Evolutionary conservation across 1,284 basidiomycete genomes (phyloP), one percentile per base, ranked within the genome.

Genomic region (Coriolopsis trogii): DNA sequence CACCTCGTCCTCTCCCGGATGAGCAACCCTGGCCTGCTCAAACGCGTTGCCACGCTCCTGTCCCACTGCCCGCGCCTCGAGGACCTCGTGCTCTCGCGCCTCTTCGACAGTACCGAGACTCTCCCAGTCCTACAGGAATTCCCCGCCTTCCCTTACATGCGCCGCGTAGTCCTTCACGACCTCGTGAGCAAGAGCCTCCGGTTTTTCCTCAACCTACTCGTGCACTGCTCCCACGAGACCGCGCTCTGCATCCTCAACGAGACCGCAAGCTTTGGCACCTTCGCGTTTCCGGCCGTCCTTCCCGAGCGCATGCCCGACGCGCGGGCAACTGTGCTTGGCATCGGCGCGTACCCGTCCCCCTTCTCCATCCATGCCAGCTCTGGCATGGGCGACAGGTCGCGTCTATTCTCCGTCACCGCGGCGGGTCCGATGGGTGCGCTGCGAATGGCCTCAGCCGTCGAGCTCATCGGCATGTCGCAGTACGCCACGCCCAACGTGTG

Each of bases 381-480:
- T n/a, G 15, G 15, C 13, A 6, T 21, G 24, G 18, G 13, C 39
- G 21, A 18, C 9, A 20, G 28, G n/a, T 30, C 38, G 29, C 15
- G 25, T 12, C 33, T 26, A 28, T 24, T 49, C 13, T 41, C 38
- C 25, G 13, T 49, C 23, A 42, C 47, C 10, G 24, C 37, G 16
- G 40, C 47, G 6, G 28, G 24, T 26, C 38, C 30, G 2, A 33
- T 31, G 6, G 34, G 40, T 40, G 47, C 47, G 39, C 20, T 49
- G 13, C 47, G 47, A 18, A 36, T 49, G 31, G 47, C 47, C 31
- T 49, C 47, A 15, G 37, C 40, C 7, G 29, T 40, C 12, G 16
- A 24, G n/a, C 40, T 41, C 25, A 24, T 49, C 30, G 31, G 13
- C 12, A 25, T 41, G 47, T 41, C 47, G 47, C 47, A 34, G 2